Evolutionary conservation across 208 protist genomes (phyloP), one percentile per base, ranked within the genome.

Genomic region (Trypanosoma platydactyli): DNA sequence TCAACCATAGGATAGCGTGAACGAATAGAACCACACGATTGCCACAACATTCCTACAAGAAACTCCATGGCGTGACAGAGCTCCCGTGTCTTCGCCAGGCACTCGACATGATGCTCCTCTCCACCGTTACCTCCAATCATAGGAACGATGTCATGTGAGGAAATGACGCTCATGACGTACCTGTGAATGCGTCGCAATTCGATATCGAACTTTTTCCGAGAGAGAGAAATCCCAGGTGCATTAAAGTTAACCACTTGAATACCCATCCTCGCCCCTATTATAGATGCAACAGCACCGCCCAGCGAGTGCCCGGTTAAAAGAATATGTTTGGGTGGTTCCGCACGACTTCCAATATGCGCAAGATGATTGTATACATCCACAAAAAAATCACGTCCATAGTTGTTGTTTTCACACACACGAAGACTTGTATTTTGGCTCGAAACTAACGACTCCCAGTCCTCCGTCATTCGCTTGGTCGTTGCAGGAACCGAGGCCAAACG

Each of bases 61-160:
- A 83, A 89, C 65, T 94, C 82, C 76, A 91, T 83, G 20, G 88
- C 88, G 51, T 94, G 88, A 70, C 88, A 94, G 44, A 88, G 68
- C 64, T 94, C 88, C 7, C 76, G 77, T 24, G 75, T 84, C 56
- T 50, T 58, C n/a, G 82, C 79, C 3, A 88, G 65, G 55, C 88
- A 94, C 60, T 91, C 78, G 15, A 91, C 58, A 60, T 89, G 80
- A 48, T 91, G 88, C 66, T 91, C 65, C 75, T 89, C 84, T 18
- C 88, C 88, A 16, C 77, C 83, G 27, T 77, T 78, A 40, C 67
- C 67, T 13, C 88, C 88, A 46, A 94, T 77, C 63, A 70, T 56
- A 6, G 84, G 78, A 55, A 94, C 79, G 67, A 94, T 82, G 60
- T 94, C 84, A 68, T 88, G 78, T 44, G 88, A 91, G 9, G 80